A percentile compares a stretch with the other conserved stretches of the same genome.
phyloP scores from a whole-genome alignment of 192 early-diverging fungal genomes.

The Coemansia sp. region DNA sequence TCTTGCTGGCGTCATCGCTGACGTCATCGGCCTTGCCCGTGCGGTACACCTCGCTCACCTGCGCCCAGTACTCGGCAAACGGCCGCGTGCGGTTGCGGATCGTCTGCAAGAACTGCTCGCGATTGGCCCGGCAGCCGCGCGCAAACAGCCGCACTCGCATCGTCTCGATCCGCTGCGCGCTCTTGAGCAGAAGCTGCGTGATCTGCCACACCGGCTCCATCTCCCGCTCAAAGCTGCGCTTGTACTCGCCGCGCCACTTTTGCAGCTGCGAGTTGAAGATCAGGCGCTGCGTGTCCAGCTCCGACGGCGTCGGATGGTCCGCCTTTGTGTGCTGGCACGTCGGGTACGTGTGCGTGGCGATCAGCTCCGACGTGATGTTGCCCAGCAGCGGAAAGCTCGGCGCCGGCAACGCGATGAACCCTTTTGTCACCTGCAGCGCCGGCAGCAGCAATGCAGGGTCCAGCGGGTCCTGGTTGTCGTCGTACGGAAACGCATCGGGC shows the following conservation, averaged over 20 bases:
- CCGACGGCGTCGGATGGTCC: constrained; percentile 63
- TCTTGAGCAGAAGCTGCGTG: constrained; percentile 55
- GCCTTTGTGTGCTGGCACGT: constrained; percentile 70
- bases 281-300: constrained; percentile 67
- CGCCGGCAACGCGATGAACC: constrained; percentile 61
- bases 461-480: constrained; percentile 59
- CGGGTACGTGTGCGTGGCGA: constrained; percentile 68
- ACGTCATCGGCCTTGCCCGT: constrained; percentile 19
- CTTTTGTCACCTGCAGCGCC: constrained; percentile 64
- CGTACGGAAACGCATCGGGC: constrained; percentile 51
- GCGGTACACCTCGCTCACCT: constrained; percentile 49
- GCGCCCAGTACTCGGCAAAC: constrained; percentile 59
- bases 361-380: constrained; percentile 65
- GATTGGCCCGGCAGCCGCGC: constrained; percentile 48
- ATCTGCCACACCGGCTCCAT: constrained; percentile 68
- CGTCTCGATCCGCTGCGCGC: constrained; percentile 55
- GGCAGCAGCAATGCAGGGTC: constrained; percentile 68
- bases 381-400: constrained; percentile 66
- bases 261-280: constrained; percentile 67
- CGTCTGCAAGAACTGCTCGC: constrained; percentile 53
- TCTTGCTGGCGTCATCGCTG: constrained; percentile 8
- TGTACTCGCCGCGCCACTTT: constrained; percentile 56
- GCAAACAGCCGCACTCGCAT: constrained; percentile 57
- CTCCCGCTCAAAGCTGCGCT: constrained; percentile 59
- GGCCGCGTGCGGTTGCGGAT: constrained; percentile 53